Percentiles rank a stretch among this genome's conserved stretches.
These are phyloP conservation scores for Trichoderma brevicompactum DNA, from an alignment of 2,329 filamentous ascomycete genomes.

Conservation along the genomic window DNA sequence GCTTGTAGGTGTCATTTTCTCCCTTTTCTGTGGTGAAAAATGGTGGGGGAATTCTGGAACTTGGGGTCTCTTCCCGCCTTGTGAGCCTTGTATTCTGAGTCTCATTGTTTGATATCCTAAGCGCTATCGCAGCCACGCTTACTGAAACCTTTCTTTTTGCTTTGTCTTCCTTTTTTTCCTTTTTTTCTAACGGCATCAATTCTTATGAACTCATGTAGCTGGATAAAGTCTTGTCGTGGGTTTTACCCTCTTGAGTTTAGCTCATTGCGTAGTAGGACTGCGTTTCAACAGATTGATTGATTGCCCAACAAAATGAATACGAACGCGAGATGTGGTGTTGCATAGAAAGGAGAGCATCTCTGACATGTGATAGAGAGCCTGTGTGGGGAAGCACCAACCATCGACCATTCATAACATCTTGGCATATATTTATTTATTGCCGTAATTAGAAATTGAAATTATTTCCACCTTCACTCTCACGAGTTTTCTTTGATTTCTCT, in stretches of 20 bases:
- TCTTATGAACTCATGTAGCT: background rate
- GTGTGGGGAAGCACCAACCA: background rate
- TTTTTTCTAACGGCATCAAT: background rate
- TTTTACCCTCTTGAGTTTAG: slow-evolving; percentile 17
- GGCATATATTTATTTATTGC: background rate
- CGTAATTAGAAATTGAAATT: background rate
- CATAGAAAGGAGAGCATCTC: background rate
- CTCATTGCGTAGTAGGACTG: background rate
- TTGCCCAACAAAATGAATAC: slow-evolving; percentile 22
- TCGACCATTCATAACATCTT: background rate
- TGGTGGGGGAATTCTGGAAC: background rate
- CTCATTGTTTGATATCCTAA: background rate
- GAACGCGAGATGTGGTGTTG: background rate
- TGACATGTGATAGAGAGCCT: slow-evolving; percentile 15
- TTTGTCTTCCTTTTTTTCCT: background rate
- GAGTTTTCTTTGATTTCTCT: no score
- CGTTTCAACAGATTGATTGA: slow-evolving; percentile 14
- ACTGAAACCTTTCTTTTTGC: background rate
- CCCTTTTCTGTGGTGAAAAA: background rate
- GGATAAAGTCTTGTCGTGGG: background rate
- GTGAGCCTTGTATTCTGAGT: background rate
- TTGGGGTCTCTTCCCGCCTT: background rate
- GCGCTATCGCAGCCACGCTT: background rate
- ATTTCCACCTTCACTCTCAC: no score
- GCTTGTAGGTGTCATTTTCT: background rate